Evolutionary conservation across 805 yeast species (phyloP).

Genomic region (Torulaspora maleeae): DNA sequence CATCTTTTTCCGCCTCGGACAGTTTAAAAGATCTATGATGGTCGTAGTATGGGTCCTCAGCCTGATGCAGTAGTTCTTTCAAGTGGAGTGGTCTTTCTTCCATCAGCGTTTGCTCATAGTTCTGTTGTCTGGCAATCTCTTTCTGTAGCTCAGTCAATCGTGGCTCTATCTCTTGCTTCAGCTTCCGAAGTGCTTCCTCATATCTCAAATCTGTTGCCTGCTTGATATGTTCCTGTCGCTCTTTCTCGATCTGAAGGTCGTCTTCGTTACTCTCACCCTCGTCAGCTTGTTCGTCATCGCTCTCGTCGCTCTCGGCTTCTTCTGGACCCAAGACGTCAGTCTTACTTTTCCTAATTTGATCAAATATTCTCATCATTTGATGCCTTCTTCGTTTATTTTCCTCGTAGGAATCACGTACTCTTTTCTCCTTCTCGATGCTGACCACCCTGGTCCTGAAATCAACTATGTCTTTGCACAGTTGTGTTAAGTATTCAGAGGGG

Average conservation of each 20-base stretch:
- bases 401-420: slow-evolving; percentile 39
- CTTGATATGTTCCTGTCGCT: slow-evolving; percentile 10
- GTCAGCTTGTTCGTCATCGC: slow-evolving; percentile 17
- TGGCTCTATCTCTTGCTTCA: slow-evolving; percentile 22
- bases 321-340: slow-evolving; percentile 4
- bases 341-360: slow-evolving; percentile 24
- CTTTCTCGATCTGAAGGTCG: slow-evolving; percentile 17
- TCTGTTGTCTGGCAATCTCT: slow-evolving; percentile 13
- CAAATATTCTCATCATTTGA: slow-evolving; percentile 29
- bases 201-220: slow-evolving; percentile 18
- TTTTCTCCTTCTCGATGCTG: slow-evolving; percentile 47
- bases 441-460: slow-evolving; percentile 54
- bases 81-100: slow-evolving; percentile 19
- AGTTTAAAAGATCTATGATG: slow-evolving; percentile 26
- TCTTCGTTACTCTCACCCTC: slow-evolving; percentile 17
- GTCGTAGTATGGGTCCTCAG: slow-evolving; percentile 27
- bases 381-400: slow-evolving; percentile 26
- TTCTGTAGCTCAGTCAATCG: slow-evolving; percentile 13
- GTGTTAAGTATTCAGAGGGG: slow-evolving; percentile 28
- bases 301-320: slow-evolving; percentile 8
- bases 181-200: slow-evolving; percentile 14
- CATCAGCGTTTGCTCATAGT: slow-evolving; percentile 17
- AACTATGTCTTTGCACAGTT: slow-evolving; percentile 43
- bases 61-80: slow-evolving; percentile 25
- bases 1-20: slow-evolving; percentile 21